phyloP scores from a whole-genome alignment of 129 eudicot genomes.

The Pittosporum tobira region DNA sequence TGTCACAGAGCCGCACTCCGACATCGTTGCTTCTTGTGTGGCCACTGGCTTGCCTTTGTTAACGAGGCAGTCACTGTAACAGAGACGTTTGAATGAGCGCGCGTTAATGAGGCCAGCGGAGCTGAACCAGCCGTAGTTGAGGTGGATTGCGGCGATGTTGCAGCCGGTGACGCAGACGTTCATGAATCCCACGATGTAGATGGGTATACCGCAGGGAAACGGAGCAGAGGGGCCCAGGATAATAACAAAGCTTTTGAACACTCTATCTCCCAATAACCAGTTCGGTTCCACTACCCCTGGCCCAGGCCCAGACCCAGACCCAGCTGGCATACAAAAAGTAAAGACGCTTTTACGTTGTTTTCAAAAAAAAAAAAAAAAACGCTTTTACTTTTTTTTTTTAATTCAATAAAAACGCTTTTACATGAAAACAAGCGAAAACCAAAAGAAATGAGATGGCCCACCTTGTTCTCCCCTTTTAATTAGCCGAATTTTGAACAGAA shows the following conservation, averaged over 20 bases:
- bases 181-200: slow-evolving; percentile 72
- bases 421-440: not conserved
- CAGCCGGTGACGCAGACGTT: slow-evolving; percentile 47
- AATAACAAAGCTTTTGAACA: slow-evolving; percentile 53
- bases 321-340: slow-evolving; percentile 15
- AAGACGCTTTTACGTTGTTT: too few species aligned
- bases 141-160: slow-evolving; percentile 34
- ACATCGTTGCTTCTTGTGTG: too few species aligned
- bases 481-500: slow-evolving; percentile 14
- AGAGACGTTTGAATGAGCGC: slow-evolving; percentile 32
- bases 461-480: not conserved
- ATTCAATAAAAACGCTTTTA: too few species aligned
- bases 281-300: slow-evolving; percentile 36
- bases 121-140: slow-evolving; percentile 59
- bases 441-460: not conserved
- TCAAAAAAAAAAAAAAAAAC: too few species aligned
- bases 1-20: too few species aligned
- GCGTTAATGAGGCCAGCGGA: slow-evolving; percentile 45
- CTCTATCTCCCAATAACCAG: slow-evolving; percentile 68
- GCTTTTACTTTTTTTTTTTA: too few species aligned
- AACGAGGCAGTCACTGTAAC: slow-evolving; percentile 60
- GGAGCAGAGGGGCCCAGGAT: slow-evolving; percentile 72
- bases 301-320: too few species aligned
- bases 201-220: slow-evolving; percentile 74
- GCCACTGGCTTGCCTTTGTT: slow-evolving; percentile 67